Evolutionary conservation across 345 rosid species (phyloP).

Genomic region (Aquilaria sinensis): DNA sequence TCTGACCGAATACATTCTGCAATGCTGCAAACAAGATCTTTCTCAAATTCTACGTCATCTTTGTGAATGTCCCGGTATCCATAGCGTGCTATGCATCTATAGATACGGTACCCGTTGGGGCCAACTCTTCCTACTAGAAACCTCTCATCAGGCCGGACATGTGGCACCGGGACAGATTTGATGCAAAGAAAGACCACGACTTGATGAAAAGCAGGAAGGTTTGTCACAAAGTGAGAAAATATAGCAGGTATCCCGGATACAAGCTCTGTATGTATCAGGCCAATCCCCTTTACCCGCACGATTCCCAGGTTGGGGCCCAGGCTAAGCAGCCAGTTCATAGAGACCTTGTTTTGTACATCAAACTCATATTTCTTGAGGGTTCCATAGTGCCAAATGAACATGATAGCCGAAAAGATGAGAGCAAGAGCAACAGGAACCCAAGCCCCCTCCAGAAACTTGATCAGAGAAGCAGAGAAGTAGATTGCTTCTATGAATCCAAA

Average conservation of each 20-base stretch:
- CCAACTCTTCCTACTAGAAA: slow-evolving; percentile 78
- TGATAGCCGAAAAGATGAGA: slow-evolving; percentile 53
- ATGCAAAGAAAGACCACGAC: slow-evolving; percentile 77
- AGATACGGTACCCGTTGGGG: slow-evolving; percentile 63
- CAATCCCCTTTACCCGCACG: slow-evolving; percentile 75
- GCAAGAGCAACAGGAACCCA: slow-evolving; percentile 88
- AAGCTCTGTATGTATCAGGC: slow-evolving; percentile 76
- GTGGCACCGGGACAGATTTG: slow-evolving; percentile 85
- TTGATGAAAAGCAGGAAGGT: slow-evolving; percentile 93
- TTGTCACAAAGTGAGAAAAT: slow-evolving; percentile 88
- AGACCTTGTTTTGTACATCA: slow-evolving; percentile 85
- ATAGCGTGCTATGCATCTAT: slow-evolving; percentile 80
- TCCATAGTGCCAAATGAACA: slow-evolving; percentile 89
- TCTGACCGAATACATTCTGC: slow-evolving; percentile 69
- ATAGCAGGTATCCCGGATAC: slow-evolving; percentile 86
- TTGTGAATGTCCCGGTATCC: slow-evolving; percentile 79
- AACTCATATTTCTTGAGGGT: slow-evolving; percentile 70
- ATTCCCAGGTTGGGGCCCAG: slow-evolving; percentile 76
- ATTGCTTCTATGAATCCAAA: slow-evolving; percentile 83
- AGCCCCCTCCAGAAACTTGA: slow-evolving; percentile 86
- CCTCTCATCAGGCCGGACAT: slow-evolving; percentile 71
- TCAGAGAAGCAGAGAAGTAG: slow-evolving; percentile 93
- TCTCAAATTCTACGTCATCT: slow-evolving; percentile 75
- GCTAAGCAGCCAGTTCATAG: slow-evolving; percentile 72
- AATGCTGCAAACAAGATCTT: slow-evolving; percentile 65